Percentiles rank a stretch among this genome's conserved stretches.
Evolutionary conservation across 2,329 filamentous ascomycete species (phyloP).

Genomic region (Fusarium annulatum): DNA sequence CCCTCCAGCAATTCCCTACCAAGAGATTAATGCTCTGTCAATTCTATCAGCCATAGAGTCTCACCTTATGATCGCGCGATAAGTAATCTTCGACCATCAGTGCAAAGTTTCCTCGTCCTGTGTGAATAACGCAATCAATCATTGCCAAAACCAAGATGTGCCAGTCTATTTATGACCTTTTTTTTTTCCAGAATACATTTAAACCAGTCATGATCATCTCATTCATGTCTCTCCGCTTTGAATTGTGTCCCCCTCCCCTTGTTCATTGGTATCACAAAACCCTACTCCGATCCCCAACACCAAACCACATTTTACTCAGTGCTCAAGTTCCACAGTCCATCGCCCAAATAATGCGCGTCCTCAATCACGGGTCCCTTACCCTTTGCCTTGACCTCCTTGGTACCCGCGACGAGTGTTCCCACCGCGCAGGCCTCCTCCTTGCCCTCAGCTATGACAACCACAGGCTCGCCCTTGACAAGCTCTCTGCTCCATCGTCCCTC

Average conservation of each 20-base stretch:
- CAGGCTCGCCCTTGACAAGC: constrained; percentile 82
- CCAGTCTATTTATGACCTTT: background rate
- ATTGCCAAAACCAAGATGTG: background rate
- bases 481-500: constrained; percentile 72
- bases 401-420: constrained; percentile 84
- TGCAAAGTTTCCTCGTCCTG: background rate
- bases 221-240: background rate
- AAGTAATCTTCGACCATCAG: too few relatives aligned
- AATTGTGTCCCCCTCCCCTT: background rate
- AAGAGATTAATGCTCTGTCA: fast-evolving
- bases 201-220: background rate
- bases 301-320: constrained; percentile 54
- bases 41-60: background rate
- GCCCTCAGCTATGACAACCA: constrained; percentile 91
- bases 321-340: constrained; percentile 86
- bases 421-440: constrained; percentile 93
- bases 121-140: background rate
- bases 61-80: background rate
- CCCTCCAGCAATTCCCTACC: fast-evolving
- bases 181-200: background rate
- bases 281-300: background rate
- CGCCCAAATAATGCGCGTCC: constrained; percentile 91
- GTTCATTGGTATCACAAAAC: constrained; percentile 39
- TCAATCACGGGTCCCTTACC: constrained; percentile 96
- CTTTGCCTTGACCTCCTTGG: constrained; percentile 91